Evolutionary conservation across 2,329 filamentous ascomycete species (phyloP).

Genomic region (Phoma herbarum): DNA sequence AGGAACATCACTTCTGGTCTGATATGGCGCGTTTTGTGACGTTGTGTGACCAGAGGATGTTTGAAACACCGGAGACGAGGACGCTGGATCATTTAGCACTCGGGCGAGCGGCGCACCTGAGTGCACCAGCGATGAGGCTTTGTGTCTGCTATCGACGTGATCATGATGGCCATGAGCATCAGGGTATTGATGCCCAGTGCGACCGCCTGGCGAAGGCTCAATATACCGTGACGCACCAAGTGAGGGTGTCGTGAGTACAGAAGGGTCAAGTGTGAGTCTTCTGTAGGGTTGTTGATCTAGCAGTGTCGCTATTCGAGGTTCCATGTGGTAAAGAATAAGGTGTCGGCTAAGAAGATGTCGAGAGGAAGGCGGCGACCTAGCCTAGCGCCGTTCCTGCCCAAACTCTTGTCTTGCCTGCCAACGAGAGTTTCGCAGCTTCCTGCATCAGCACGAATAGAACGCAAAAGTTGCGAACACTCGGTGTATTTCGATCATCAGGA

Average conservation of each 20-base stretch:
- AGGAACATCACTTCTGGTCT: slow-evolving; percentile 40
- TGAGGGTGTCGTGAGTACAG: slow-evolving; percentile 19
- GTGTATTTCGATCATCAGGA: not conserved
- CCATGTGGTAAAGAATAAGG: slow-evolving; percentile 26
- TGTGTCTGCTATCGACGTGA: slow-evolving; percentile 13
- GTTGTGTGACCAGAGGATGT: slow-evolving; percentile 19
- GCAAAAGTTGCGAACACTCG: not conserved
- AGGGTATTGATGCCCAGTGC: slow-evolving; percentile 18
- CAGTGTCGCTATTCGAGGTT: slow-evolving; percentile 42
- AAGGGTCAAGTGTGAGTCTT: slow-evolving; percentile 26
- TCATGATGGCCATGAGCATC: slow-evolving; percentile 15
- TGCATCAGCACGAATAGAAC: not conserved
- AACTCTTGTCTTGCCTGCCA: not conserved
- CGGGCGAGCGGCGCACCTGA: slow-evolving; percentile 47
- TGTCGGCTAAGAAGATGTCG: not conserved
- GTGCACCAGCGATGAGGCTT: slow-evolving; percentile 20
- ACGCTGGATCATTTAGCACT: slow-evolving; percentile 43
- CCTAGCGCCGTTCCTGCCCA: slow-evolving; percentile 7
- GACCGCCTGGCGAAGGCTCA: slow-evolving; percentile 24
- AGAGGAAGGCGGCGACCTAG: slow-evolving; percentile 6
- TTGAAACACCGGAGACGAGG: slow-evolving; percentile 23
- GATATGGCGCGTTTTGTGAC: slow-evolving; percentile 36
- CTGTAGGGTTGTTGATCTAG: slow-evolving; percentile 32
- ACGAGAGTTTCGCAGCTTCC: not conserved
- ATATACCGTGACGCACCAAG: slow-evolving; percentile 24